Base-by-base conservation (phyloP, 805 yeast species). In the Teunomyces barrocoloradensis region DNA sequence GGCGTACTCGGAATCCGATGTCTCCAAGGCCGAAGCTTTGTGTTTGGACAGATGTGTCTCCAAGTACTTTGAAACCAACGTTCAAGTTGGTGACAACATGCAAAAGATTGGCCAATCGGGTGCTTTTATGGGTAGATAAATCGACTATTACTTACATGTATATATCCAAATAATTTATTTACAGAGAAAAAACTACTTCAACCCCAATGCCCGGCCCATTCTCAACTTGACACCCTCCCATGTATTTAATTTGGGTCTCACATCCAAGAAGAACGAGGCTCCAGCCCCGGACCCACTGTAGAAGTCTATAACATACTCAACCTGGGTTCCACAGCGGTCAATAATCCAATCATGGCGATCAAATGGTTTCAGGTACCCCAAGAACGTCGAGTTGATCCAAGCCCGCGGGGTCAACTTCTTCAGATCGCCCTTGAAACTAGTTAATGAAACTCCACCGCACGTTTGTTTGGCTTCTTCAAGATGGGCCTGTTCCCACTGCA, bases 291-390 rank as follows among this genome's bases (percentile, higher is more conserved):
- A 37, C 10, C 57, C 58, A 10, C 80, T 64, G 66, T 92, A 92
- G 63, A 90, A 92, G 65, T 92, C 99, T 59, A 92, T 92, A 38
- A 92, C 97, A 58, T 92, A 92, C 42, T 89, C 97, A 17, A 92
- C 78, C 43, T 79, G 77, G 18, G 71, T 77, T 3, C 98, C 98
- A 65, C 97, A 89, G 45, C 97, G 73, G 57, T 87, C 83, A 9
- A 92, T 78, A 5, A 78, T 74, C 99, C 99, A 92, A 66, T 92
- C 99, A 63, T 92, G 99, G 58, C 99, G 79, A 67, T 92, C 99
- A 68, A 92, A 92, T 0, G 99, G 99, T 51, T 78, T 78, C 43
- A 81, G 82, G 48, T 79, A 75, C 0, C 96, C 96, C 44, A 88
- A 58, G 33, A 82, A 60, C 49, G 84, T 79, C 50, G 86, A 72